phyloP scores from a whole-genome alignment of 345 rosid genomes.

The Excoecaria cochinchinensis region DNA sequence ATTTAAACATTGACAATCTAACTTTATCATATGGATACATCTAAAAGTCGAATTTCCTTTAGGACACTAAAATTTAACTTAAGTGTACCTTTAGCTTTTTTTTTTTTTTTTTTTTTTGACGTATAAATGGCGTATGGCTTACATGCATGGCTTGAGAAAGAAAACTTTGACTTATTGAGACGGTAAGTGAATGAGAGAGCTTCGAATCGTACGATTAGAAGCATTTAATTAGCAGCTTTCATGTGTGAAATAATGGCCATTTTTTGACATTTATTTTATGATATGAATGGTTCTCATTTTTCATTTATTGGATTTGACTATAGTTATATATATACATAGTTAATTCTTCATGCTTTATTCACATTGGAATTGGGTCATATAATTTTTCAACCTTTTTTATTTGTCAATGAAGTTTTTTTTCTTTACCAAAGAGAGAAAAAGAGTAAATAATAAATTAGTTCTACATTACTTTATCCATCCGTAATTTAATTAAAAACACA shows the following conservation, averaged over 20 bases:
- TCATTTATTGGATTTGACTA: slow-evolving; percentile 1
- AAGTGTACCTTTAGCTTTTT: background rate
- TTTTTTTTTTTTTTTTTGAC: slow-evolving; percentile 6
- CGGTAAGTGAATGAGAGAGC: slow-evolving; percentile 1
- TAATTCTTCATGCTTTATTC: too few relatives aligned
- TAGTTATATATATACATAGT: background rate
- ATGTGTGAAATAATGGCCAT: background rate
- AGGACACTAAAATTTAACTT: too few relatives aligned
- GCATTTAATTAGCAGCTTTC: background rate
- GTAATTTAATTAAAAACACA: too few relatives aligned
- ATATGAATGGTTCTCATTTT: background rate
- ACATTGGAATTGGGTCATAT: too few relatives aligned
- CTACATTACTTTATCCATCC: too few relatives aligned
- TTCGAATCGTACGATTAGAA: slow-evolving; percentile 15
- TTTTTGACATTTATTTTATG: slow-evolving; percentile 2
- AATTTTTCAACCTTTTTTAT: too few relatives aligned
- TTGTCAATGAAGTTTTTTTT: too few relatives aligned
- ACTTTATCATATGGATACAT: background rate
- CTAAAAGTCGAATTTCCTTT: background rate
- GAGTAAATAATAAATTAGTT: too few relatives aligned
- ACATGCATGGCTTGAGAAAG: slow-evolving; percentile 1
- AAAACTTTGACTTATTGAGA: slow-evolving; percentile 15
- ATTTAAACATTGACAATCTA: background rate
- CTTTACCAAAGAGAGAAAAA: too few relatives aligned
- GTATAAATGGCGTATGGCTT: slow-evolving; percentile 36